Evolutionary conservation across 768 basidiomycete genomes (phyloP), one percentile per base, ranked within the genome.

Genomic region (Tulasnella sp.): DNA sequence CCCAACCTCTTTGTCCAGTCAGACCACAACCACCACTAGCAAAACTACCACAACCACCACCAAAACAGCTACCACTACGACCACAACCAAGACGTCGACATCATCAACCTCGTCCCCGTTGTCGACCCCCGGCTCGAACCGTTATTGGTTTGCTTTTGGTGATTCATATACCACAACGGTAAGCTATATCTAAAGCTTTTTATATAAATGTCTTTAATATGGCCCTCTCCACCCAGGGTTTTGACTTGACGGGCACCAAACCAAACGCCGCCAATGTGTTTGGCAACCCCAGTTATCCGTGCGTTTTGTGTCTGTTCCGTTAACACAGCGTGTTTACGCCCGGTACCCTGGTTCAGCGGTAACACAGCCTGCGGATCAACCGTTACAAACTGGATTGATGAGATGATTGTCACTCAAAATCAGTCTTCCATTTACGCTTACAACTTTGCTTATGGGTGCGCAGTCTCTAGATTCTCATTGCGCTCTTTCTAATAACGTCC

Each of bases 371-470:
- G 77, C 44, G 77, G 77, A 23, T 35, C 55, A 39, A 40, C 42
- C 77, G 46, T 57, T n/a, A 67, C 61, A 6, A 77, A 77, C 71
- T 77, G 69, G 40, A 77, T 77, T 26, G 77, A 72, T 29, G 40
- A 77, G 10, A 84, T 86, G 77, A 89, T 89, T 0, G 85, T 86
- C 0, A 83, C 85, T 32, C 86, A 87, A 85, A 91, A 91, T 84
- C 86, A 84, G 44, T 88, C 89, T 7, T 81, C 86, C 16, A 75
- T 90, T 61, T 84, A 89, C 81, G 90, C 89, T 0, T 92, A 90
- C 83, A 89, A 92, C 84, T 89, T 89, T 79, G 91, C 91, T 0
- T 90, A 88, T 76, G 89, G 91, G 32, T 91, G 89, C 39, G 91
- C 90, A 1, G n/a, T 91, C 90, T 16, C 10, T 26, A 91, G 91